Conservation (phyloP, 2,329 filamentous ascomycete species). For the Curvularia lunata region DNA sequence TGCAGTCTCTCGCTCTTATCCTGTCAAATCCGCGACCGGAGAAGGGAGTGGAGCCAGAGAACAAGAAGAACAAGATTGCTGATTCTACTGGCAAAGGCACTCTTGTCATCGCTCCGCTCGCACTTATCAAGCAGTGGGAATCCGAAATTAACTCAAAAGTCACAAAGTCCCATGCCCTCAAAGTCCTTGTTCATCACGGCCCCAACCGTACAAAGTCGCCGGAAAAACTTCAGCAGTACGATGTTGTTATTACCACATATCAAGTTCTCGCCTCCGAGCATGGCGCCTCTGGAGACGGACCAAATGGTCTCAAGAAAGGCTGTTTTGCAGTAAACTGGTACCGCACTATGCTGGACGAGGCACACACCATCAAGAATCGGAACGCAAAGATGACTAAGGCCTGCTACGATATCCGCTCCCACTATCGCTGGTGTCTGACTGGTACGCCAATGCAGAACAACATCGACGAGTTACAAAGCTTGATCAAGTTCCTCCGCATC, state of each 20-base stretch:
- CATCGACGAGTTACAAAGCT: constrained; percentile 90
- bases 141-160: constrained; percentile 87
- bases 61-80: constrained; percentile 70
- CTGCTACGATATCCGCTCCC: constrained; percentile 80
- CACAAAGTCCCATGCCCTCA: constrained; percentile 69
- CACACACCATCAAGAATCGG: constrained; percentile 97
- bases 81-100: constrained; percentile 77
- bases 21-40: constrained; percentile 76
- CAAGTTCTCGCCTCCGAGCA: constrained; percentile 94
- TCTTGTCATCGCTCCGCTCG: constrained; percentile 88
- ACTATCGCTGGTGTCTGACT: constrained; percentile 95
- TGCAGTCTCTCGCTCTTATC: constrained; percentile 90
- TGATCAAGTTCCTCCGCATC: constrained; percentile 91
- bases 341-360: constrained; percentile 92
- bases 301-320: constrained; percentile 71
- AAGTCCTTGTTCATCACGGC: constrained; percentile 90
- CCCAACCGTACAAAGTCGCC: constrained; percentile 80
- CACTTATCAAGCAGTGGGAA: constrained; percentile 97
- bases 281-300: constrained; percentile 68
- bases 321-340: constrained; percentile 96
- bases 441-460: constrained; percentile 99
- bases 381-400: constrained; percentile 95
- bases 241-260: constrained; percentile 97
- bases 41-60: constrained; percentile 55
- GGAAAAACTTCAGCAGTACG: constrained; percentile 79